Percentiles rank a stretch among this genome's conserved stretches.
Evolutionary conservation across 1,284 basidiomycete genomes (phyloP).

Genomic region (Kalmanozyma brasiliensis): DNA sequence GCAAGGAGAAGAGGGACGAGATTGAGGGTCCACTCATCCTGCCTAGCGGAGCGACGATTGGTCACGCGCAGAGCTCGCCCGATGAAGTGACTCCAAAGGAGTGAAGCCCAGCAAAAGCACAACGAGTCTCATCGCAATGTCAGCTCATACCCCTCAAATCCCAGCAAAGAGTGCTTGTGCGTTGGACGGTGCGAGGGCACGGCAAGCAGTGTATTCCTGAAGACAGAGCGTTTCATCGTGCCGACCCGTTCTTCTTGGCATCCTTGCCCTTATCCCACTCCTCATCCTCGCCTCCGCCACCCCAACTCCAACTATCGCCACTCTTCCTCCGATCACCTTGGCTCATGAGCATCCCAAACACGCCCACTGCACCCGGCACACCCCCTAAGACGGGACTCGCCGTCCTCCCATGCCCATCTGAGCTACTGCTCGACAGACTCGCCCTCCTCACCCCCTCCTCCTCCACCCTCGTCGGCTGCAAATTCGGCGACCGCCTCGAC

Average conservation of each 20-base stretch:
- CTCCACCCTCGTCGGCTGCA: not conserved
- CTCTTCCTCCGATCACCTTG: constrained; percentile 3
- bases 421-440: constrained; percentile 12
- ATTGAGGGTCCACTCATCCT: constrained; percentile 78
- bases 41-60: not conserved
- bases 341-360: constrained; percentile 26
- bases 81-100: constrained; percentile 4
- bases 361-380: constrained; percentile 14
- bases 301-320: constrained; percentile 28
- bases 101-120: too few species aligned
- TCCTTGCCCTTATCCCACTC: not conserved
- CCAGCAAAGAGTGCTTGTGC: too few species aligned
- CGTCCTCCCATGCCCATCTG: not conserved
- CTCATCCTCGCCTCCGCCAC: constrained; percentile 1
- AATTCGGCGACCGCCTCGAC: constrained; percentile 7
- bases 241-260: not conserved
- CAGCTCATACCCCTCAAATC: too few species aligned
- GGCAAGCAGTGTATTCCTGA: too few species aligned
- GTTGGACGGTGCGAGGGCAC: too few species aligned
- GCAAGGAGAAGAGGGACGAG: constrained; percentile 76
- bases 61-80: not conserved
- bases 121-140: too few species aligned
- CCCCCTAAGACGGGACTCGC: constrained; percentile 20
- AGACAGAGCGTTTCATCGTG: too few species aligned
- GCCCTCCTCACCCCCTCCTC: not conserved